Percentiles rank a stretch among this genome's conserved stretches.
phyloP scores from a whole-genome alignment of 2,329 filamentous ascomycete genomes.

The Verticillium longisporum region DNA sequence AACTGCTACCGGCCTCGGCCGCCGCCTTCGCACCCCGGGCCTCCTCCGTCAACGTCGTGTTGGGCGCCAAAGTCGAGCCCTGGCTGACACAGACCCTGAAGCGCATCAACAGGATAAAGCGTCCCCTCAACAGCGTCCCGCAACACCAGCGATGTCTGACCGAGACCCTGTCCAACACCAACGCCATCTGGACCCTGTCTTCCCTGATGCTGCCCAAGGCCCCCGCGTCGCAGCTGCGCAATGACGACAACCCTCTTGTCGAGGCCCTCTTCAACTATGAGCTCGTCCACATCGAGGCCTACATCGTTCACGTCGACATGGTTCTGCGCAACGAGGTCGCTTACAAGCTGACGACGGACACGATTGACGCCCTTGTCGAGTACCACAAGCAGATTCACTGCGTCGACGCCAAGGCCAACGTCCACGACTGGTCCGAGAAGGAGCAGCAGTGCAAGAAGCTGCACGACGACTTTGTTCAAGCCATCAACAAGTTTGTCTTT shows the following conservation, averaged over 20 bases:
- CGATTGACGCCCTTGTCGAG: conserved; percentile 87
- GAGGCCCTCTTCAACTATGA: conserved; percentile 91
- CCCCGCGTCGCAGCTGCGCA: conserved; percentile 75
- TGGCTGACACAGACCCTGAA: conserved; percentile 97
- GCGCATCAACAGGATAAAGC: conserved; percentile 93
- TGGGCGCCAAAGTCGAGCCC: conserved; percentile 85
- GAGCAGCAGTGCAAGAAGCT: conserved; percentile 94
- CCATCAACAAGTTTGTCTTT: conserved; percentile 95
- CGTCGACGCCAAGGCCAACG: conserved; percentile 79
- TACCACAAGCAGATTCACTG: conserved; percentile 97
- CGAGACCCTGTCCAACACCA: conserved; percentile 81
- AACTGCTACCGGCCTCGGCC: conserved; percentile 89
- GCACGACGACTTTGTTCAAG: conserved; percentile 93
- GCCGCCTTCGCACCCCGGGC: conserved; percentile 89
- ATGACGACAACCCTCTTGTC: conserved; percentile 73
- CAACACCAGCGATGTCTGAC: conserved; percentile 95
- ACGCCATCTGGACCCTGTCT: conserved; percentile 90
- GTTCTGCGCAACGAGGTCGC: conserved; percentile 95
- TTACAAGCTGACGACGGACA: conserved; percentile 93
- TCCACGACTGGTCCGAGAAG: conserved; percentile 95
- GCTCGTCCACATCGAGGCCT: conserved; percentile 89
- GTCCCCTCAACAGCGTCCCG: conserved; percentile 90
- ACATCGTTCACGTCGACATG: conserved; percentile 99
- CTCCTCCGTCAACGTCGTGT: conserved; percentile 88
- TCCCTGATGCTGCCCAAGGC: conserved; percentile 90